phyloP scores from a whole-genome alignment of 768 basidiomycete species.

The Mycena belliarum region DNA sequence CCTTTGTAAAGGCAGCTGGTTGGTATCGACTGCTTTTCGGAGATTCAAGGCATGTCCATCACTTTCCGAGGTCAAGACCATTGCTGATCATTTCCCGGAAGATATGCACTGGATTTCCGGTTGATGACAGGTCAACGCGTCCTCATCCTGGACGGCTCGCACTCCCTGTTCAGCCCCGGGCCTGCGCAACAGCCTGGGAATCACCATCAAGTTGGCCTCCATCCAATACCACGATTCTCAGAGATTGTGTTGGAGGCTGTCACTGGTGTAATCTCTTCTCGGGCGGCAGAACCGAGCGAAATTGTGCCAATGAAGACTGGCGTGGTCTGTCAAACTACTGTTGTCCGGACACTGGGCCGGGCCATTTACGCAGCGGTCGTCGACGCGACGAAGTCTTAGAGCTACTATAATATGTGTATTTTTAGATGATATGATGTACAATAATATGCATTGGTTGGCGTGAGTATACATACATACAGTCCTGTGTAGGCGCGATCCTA shows the following conservation, averaged over 20 bases:
- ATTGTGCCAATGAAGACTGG: conserved; percentile 64
- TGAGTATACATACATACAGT: not conserved
- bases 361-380: conserved; percentile 52
- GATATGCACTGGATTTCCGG: conserved; percentile 80
- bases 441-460: not conserved
- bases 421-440: conserved; percentile 12
- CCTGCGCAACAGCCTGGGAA: conserved; percentile 10
- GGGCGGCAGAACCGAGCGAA: conserved; percentile 34
- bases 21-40: conserved; percentile 81
- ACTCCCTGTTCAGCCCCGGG: conserved; percentile 48
- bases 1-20: conserved; percentile 77
- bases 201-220: conserved; percentile 39
- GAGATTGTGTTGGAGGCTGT: conserved; percentile 52
- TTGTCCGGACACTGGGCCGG: conserved; percentile 48
- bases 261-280: conserved; percentile 37
- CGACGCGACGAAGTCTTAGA: conserved; percentile 24
- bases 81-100: conserved; percentile 27
- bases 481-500: not conserved
- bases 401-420: conserved; percentile 14
- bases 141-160: conserved; percentile 73
- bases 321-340: conserved; percentile 54
- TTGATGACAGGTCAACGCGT: conserved; percentile 67
- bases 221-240: conserved; percentile 62
- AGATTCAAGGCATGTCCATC: conserved; percentile 53
- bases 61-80: not conserved